Base-by-base conservation (phyloP, 768 basidiomycete genomes). In the Macrolepiota dolichaula region DNA sequence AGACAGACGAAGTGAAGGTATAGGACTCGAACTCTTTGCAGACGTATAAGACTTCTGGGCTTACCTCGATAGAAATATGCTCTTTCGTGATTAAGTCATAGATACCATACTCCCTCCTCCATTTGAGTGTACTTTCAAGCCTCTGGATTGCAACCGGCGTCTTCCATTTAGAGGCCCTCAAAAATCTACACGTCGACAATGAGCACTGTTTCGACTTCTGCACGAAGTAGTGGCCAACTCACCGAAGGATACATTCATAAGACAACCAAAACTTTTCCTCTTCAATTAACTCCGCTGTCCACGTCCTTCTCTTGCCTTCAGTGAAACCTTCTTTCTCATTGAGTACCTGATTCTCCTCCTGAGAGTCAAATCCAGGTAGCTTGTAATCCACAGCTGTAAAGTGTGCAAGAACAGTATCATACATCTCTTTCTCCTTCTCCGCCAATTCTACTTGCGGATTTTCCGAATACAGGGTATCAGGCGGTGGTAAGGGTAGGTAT, bases 231-330 rank as follows among this genome's bases (percentile, higher is more conserved):
- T 29, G 17, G 4, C 32, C n/a, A 63, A n/a, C 74, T 35, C 62
- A 88, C 80, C 92, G 79, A 46, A 89, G 76, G 42, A 93, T 71
- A 71, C 89, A 91, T 64, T 93, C 92, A 67, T 81, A 80, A 2
- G 88, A 88, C 73, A 94, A 76, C 90, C 91, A 94, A 70, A 90
- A 90, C 72, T 84, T 84, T 69, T 94, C 92, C 36, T 76, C 80
- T 35, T 90, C 89, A 49, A 63, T 76, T 54, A 92, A 74, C 61
- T 74, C 71, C 7, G 79, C 76, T 2, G 80, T 57, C 58, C 54
- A 56, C 51, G 42, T 55, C 55, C 54, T 55, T 55, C 54, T 54
- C 47, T 57, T 37, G 24, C 57, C 62, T 29, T 59, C 50, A 5
- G 22, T 13, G 24, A 37, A 24, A 5, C 27, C 17, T 10, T 51